Percentiles rank a stretch among this genome's conserved stretches.
Evolutionary conservation across 73 alveolate genomes (phyloP).

Genomic region (Stentor roeselii): DNA sequence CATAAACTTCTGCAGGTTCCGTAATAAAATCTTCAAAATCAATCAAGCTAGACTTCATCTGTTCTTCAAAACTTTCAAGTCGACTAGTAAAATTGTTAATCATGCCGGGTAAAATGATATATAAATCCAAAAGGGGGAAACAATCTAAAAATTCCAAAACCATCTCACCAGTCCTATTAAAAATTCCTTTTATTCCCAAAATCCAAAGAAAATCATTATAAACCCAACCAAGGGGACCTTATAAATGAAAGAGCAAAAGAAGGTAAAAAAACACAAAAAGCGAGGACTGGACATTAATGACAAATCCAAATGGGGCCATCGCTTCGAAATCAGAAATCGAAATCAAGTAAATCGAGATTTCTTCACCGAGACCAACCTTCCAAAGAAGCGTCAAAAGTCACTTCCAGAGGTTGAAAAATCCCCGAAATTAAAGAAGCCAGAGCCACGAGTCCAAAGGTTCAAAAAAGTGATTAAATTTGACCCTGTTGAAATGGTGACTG

Average conservation of each 20-base stretch:
- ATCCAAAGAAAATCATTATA: too few species aligned
- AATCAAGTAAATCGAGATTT: background rate
- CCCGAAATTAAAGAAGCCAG: background rate
- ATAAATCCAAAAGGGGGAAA: too few species aligned
- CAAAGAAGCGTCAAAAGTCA: background rate
- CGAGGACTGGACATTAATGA: conserved; percentile 19
- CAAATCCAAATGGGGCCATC: conserved; percentile 26
- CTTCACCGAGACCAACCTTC: background rate
- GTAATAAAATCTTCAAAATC: too few species aligned
- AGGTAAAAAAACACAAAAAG: background rate
- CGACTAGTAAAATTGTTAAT: too few species aligned
- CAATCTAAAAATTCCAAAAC: too few species aligned
- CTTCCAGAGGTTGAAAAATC: background rate
- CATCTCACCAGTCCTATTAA: too few species aligned
- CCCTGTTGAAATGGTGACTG: background rate
- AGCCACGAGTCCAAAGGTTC: background rate
- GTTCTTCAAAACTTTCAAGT: too few species aligned
- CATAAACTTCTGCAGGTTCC: too few species aligned
- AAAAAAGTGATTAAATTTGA: background rate
- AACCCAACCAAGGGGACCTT: too few species aligned
- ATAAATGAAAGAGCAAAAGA: background rate
- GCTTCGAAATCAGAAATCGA: conserved; percentile 8
- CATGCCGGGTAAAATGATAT: too few species aligned
- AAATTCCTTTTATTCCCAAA: too few species aligned
- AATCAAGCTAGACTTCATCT: too few species aligned